Base-by-base conservation (phyloP, 495 filamentous ascomycete species). In the Talaromyces trachyspermus region DNA sequence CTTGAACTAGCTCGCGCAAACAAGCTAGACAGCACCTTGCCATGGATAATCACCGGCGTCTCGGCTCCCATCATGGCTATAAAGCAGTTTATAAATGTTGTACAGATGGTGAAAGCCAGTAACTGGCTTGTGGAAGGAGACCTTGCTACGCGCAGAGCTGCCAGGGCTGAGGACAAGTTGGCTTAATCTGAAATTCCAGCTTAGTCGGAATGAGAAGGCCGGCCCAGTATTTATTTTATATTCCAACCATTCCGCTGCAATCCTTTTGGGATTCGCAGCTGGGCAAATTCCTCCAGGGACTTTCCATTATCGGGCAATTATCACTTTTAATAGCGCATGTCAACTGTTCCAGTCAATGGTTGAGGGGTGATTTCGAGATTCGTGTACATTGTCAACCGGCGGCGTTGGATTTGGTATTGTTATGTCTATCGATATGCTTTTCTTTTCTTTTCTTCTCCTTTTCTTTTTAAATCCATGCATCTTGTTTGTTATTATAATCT, bases 101-200 rank as follows among this genome's bases (percentile, higher is more conserved):
- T 97, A 35, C 94, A 99, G 68, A 73, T 99, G 45, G 80, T 95
- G 58, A 95, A 95, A 69, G 94, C 94, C 8, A 85, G 86, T 65
- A 79, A 79, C 56, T 95, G 89, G 86, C 69, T 98, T 39, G 92
- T 88, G 0, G 89, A 96, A 68, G 88, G 89, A 15, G 92, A 98
- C 41, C 50, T 62, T 44, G 59, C 63, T 48, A 65, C 51, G 57
- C 65, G 64, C 45, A 64, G 45, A 37, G 57, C 54, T 11, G 36
- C 35, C 44, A 29, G 44, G 32, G 44, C 44, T 3, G 44, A 11
- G 17, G 44, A 30, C 0, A 36, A 35, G 19, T 17, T 46, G 44
- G 44, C 32, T 3, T 46, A 36, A 24, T 19, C 7, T 18, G 39
- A 14, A 10, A 26, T 24, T 26, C 23, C 24, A 26, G 22, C 14